phyloP scores from a whole-genome alignment of 1,139 yeast species.

The Blastobotrys ciferrii region DNA sequence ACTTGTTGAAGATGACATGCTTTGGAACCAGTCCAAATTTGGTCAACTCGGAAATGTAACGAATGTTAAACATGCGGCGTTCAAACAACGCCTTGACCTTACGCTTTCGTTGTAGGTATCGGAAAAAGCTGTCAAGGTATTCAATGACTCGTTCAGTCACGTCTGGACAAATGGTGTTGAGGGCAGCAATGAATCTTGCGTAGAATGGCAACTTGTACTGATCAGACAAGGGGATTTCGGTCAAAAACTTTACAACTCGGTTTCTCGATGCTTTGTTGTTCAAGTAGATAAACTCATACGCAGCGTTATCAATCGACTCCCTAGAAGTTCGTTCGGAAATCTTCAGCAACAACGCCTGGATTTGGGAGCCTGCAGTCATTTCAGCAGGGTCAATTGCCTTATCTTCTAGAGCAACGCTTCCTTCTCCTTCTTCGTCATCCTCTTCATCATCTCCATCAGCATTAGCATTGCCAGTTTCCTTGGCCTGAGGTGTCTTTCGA shows the following conservation, averaged over 20 bases:
- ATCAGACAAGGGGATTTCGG: slow-evolving; percentile 31
- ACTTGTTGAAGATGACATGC: slow-evolving; percentile 68
- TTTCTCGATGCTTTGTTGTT: slow-evolving; percentile 75
- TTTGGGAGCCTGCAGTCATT: slow-evolving; percentile 15
- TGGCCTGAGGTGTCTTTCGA: too few species aligned
- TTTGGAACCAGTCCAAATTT: slow-evolving; percentile 76
- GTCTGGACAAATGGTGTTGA: slow-evolving; percentile 49
- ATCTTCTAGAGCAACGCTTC: slow-evolving; percentile 9
- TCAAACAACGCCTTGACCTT: slow-evolving; percentile 24
- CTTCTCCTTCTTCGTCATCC: slow-evolving; percentile 11
- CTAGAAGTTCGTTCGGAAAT: slow-evolving; percentile 34
- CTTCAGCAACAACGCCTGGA: slow-evolving; percentile 12
- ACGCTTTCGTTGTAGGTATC: slow-evolving; percentile 27
- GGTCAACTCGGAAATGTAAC: slow-evolving; percentile 69
- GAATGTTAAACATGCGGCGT: slow-evolving; percentile 50
- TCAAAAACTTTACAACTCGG: slow-evolving; percentile 56
- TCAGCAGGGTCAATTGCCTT: not conserved
- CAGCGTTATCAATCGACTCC: slow-evolving; percentile 57
- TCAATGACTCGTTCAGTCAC: slow-evolving; percentile 56
- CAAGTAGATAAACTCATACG: slow-evolving; percentile 54
- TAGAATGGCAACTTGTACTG: slow-evolving; percentile 43
- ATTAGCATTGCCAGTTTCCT: slow-evolving; percentile 37
- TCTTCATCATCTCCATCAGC: slow-evolving; percentile 11
- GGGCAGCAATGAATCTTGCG: slow-evolving; percentile 67
- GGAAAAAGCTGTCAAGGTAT: slow-evolving; percentile 46